These are phyloP conservation scores for Plasmodium gallinaceum DNA, from an alignment of 169 alveolate species.

Conservation along the genomic window DNA sequence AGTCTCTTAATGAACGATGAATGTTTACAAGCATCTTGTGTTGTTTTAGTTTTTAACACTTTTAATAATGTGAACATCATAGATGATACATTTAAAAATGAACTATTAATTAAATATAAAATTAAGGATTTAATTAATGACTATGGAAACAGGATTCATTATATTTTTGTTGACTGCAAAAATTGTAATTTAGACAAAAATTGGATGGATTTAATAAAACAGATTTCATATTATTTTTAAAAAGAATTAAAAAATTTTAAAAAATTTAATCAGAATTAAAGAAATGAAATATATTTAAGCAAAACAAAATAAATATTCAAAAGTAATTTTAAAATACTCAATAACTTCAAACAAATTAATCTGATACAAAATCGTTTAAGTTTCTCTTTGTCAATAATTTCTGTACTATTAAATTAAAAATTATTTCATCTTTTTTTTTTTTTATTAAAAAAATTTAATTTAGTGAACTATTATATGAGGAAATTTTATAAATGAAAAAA, in stretches of 20 bases:
- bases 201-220: slow-evolving; percentile 60
- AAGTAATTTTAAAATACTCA: too few relatives aligned
- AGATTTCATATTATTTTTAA: slow-evolving; percentile 64
- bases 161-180: slow-evolving; percentile 75
- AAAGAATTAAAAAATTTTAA: not conserved
- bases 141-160: slow-evolving; percentile 75
- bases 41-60: slow-evolving; percentile 69
- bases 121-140: slow-evolving; percentile 57
- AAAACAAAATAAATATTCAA: not conserved
- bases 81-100: slow-evolving; percentile 50
- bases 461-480: too few relatives aligned
- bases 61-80: slow-evolving; percentile 61
- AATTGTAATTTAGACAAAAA: slow-evolving; percentile 63
- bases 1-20: slow-evolving; percentile 67
- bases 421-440: too few relatives aligned
- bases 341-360: too few relatives aligned
- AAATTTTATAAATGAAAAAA: too few relatives aligned
- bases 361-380: too few relatives aligned
- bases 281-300: too few relatives aligned
- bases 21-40: slow-evolving; percentile 67
- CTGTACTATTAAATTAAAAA: too few relatives aligned
- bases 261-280: too few relatives aligned
- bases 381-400: too few relatives aligned
- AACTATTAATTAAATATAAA: slow-evolving; percentile 45
- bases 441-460: too few relatives aligned